Conservation (phyloP, 441 rosid species). For the Populus hybrid region DNA sequence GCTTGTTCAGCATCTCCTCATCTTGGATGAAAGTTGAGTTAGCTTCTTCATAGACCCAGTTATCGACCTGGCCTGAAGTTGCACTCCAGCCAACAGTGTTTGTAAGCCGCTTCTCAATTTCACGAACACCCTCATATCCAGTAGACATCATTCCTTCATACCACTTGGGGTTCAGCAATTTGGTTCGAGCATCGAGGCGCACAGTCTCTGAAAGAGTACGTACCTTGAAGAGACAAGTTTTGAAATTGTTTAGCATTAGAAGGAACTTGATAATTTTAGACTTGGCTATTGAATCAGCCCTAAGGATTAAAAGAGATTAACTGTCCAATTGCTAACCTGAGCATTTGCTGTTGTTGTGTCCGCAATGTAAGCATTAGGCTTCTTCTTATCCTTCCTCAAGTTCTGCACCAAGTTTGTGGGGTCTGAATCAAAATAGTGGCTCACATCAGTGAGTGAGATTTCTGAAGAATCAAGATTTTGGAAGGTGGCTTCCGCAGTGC, state of each 20-base stretch:
- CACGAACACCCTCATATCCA: slow-evolving; percentile 97
- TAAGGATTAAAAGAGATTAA: neutral
- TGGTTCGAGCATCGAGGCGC: slow-evolving; percentile 88
- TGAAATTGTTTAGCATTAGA: slow-evolving; percentile 13
- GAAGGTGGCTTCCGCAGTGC: slow-evolving; percentile 97
- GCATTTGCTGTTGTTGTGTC: slow-evolving; percentile 98
- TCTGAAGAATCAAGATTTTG: slow-evolving; percentile 98
- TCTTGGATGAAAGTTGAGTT: slow-evolving; percentile 92
- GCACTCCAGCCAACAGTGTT: slow-evolving; percentile 99
- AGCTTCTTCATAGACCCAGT: slow-evolving; percentile 98
- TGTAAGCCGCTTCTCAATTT: slow-evolving; percentile 92
- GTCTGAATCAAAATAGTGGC: slow-evolving; percentile 97
- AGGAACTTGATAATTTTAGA: neutral
- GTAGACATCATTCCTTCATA: slow-evolving; percentile 97
- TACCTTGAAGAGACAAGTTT: slow-evolving; percentile 43
- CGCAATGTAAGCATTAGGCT: slow-evolving; percentile 89
- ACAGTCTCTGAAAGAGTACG: slow-evolving; percentile 89
- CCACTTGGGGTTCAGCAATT: slow-evolving; percentile 96
- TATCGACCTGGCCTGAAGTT: slow-evolving; percentile 97
- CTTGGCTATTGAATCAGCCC: neutral
- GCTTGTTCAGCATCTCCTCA: slow-evolving; percentile 87
- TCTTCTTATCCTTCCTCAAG: slow-evolving; percentile 87
- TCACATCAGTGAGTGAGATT: slow-evolving; percentile 95
- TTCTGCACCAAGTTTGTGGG: slow-evolving; percentile 93
- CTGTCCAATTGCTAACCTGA: slow-evolving; percentile 47